A percentile compares a stretch with the other conserved stretches of the same genome.
Evolutionary conservation across 2,329 filamentous ascomycete genomes (phyloP).

Genomic region (Neonectria magnoliae): DNA sequence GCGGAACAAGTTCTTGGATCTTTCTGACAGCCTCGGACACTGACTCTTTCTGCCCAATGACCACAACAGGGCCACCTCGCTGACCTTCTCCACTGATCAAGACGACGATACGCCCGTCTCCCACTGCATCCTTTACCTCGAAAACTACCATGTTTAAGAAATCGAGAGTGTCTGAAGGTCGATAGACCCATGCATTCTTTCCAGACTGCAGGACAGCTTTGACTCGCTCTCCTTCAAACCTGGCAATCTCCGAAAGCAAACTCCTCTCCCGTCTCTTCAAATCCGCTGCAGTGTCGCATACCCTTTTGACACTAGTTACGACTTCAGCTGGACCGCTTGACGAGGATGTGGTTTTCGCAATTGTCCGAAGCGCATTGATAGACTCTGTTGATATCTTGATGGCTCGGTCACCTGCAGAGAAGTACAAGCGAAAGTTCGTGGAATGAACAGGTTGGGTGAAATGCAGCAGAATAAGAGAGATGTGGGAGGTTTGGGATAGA

Average conservation of each 20-base stretch:
- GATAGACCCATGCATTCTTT: slow-evolving; percentile 39
- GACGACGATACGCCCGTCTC: slow-evolving; percentile 30
- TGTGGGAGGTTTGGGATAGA: slow-evolving; percentile 44
- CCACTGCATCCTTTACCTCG: slow-evolving; percentile 34
- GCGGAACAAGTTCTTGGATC: slow-evolving; percentile 12
- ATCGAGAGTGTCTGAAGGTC: slow-evolving; percentile 39
- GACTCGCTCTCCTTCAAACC: slow-evolving; percentile 41
- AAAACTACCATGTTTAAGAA: slow-evolving; percentile 45
- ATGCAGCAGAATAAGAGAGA: slow-evolving; percentile 43
- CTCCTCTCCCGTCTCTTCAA: slow-evolving; percentile 41
- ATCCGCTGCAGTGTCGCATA: slow-evolving; percentile 31
- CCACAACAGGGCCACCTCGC: slow-evolving; percentile 36
- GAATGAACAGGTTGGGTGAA: slow-evolving; percentile 44
- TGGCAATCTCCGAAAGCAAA: slow-evolving; percentile 43
- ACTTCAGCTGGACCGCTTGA: slow-evolving; percentile 37
- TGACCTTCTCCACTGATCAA: slow-evolving; percentile 43
- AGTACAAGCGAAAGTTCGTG: slow-evolving; percentile 46
- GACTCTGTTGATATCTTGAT: slow-evolving; percentile 37
- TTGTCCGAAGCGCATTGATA: slow-evolving; percentile 34
- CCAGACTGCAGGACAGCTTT: slow-evolving; percentile 21
- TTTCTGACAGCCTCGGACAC: slow-evolving; percentile 36
- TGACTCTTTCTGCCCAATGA: slow-evolving; percentile 36
- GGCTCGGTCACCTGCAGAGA: slow-evolving; percentile 43
- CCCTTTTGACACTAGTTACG: slow-evolving; percentile 18
- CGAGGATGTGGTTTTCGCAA: slow-evolving; percentile 42